Percentiles rank a stretch among this genome's conserved stretches.
phyloP scores from a whole-genome alignment of 129 eudicot species.

The Heracleum sosnowskyi region DNA sequence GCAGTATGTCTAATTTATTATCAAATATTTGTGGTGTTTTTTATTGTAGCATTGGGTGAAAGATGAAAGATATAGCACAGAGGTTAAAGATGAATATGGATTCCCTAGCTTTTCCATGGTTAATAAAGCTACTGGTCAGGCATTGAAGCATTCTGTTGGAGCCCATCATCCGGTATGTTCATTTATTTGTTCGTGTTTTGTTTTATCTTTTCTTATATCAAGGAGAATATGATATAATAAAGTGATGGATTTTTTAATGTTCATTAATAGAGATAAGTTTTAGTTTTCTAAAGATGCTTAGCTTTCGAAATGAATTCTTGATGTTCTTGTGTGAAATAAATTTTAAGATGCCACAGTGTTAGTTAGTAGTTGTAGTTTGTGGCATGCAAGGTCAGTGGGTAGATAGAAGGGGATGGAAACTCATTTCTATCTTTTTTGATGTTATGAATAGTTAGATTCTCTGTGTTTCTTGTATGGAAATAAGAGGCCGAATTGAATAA shows the following conservation, averaged over 20 bases:
- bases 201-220: not conserved
- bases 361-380: not conserved
- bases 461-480: not conserved
- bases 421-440: too few species aligned
- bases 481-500: not conserved
- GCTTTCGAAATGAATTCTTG: not conserved
- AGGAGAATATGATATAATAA: not conserved
- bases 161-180: constrained; percentile 64
- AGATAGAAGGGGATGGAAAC: not conserved
- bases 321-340: not conserved
- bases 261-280: not conserved
- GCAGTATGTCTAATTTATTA: not conserved
- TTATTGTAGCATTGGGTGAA: constrained; percentile 71
- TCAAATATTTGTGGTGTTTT: not conserved
- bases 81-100: constrained; percentile 84
- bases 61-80: constrained; percentile 66
- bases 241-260: not conserved
- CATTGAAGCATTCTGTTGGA: constrained; percentile 68
- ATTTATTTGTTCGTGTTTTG: not conserved
- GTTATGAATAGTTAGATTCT: not conserved
- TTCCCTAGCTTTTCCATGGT: constrained; percentile 69
- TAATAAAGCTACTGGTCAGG: constrained; percentile 81
- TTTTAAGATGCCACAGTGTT: not conserved
- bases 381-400: not conserved
- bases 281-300: not conserved